Evolutionary conservation across 2,329 filamentous ascomycete genomes (phyloP), one percentile per base, ranked within the genome.

Genomic region (Monilinia fructigena): DNA sequence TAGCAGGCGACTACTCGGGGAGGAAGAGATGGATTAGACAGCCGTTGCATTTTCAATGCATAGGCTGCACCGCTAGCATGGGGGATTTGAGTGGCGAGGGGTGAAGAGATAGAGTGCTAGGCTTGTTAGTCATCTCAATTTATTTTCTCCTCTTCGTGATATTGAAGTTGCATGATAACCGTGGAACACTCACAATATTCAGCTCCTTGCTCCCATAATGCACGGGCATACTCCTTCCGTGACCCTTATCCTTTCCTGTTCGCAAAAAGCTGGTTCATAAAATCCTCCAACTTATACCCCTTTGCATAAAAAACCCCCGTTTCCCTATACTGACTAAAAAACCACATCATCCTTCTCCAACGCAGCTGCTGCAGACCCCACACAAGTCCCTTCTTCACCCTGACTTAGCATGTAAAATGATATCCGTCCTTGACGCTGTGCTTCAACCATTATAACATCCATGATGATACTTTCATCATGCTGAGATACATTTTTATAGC

Each of bases 371-470:
- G 93, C 92, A 2, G 90, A 93, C 1, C 93, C 95, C 2, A 99
- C 89, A 54, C 92, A 91, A 63, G 97, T 93, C 45, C 94, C 95
- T 82, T 99, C 95, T 68, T 76, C 72, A 3, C 72, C 71, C 48
- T 70, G 59, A 42, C 65, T 69, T 8, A 94, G 94, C 91, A 99
- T 98, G 79, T 99, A 99, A 79, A 99, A 99, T 62, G 71, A 74
- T 26, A 77, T 48, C 31, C 75, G 70, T 14, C 76, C 76, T 79
- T 99, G 95, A 55, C 95, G 85, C 79, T 99, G 95, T 0, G 95
- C 93, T 75, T 99, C 95, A 75, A 97, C 97, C 93, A 98, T 98
- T 76, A 98, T 91, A 65, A 96, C 78, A 76, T 99, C 95, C 92
- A 99, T 95, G 72, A 98, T 90, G 66, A 87, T 12, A 89, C 81